Percentiles rank a stretch among this genome's conserved stretches.
phyloP scores from a whole-genome alignment of 2,329 filamentous ascomycete genomes.

The Fusarium chuoi region DNA sequence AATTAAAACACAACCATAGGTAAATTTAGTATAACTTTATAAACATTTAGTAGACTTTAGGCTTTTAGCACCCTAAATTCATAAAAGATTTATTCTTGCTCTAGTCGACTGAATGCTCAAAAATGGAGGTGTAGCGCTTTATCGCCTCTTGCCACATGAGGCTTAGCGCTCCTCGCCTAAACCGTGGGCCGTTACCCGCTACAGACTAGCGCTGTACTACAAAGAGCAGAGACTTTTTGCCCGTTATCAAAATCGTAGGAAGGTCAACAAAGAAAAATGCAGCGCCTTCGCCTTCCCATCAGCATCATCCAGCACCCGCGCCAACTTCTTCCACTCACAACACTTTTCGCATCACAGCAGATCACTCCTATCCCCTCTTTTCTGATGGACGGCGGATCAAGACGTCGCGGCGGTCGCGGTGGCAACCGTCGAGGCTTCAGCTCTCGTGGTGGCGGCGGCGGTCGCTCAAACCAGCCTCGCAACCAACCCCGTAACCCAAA shows the following conservation, averaged over 20 bases:
- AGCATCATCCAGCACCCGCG: neutral
- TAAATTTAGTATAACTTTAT: rapidly evolving
- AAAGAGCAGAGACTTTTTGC: slow-evolving; percentile 26
- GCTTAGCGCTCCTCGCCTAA: neutral
- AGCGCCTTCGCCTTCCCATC: slow-evolving; percentile 7
- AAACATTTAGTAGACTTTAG: neutral
- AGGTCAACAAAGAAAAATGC: slow-evolving; percentile 18
- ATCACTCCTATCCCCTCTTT: no score
- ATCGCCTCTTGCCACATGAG: neutral
- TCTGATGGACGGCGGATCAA: slow-evolving; percentile 1
- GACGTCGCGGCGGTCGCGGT: slow-evolving; percentile 23
- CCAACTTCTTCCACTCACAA: neutral
- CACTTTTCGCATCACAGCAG: neutral
- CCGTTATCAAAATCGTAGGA: slow-evolving; percentile 6
- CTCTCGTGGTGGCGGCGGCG: neutral
- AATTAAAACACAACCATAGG: rapidly evolving
- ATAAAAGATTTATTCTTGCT: neutral
- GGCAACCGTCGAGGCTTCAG: neutral
- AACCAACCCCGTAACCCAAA: neutral
- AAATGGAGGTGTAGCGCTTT: neutral
- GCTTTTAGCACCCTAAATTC: neutral
- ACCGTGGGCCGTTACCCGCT: neutral
- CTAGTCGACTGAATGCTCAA: neutral
- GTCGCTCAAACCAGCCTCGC: slow-evolving; percentile 2
- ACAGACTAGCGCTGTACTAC: neutral